Evolutionary conservation across 2,329 filamentous ascomycete species (phyloP).

Genomic region (Rhynchosporium graminicola): DNA sequence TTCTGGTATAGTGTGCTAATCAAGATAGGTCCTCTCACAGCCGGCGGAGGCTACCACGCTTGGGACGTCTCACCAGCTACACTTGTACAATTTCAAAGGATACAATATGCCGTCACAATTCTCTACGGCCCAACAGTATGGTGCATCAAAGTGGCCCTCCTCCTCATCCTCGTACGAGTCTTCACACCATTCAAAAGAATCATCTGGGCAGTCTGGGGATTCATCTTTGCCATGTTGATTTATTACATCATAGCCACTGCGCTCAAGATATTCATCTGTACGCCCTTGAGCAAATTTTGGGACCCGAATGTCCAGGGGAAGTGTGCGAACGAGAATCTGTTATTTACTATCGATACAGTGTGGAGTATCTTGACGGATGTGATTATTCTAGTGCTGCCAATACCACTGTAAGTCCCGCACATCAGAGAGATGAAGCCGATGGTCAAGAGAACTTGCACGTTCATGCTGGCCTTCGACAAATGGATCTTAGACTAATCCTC

Average conservation of each 20-base stretch:
- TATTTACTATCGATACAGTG: background rate
- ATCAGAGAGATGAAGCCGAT: too few species aligned
- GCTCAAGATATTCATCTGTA: background rate
- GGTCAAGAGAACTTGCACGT: too few species aligned
- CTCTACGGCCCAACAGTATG: background rate
- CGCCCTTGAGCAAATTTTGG: background rate
- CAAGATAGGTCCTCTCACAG: background rate
- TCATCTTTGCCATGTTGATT: background rate
- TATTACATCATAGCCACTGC: background rate
- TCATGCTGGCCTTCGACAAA: background rate
- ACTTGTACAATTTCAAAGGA: background rate
- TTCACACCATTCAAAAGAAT: background rate
- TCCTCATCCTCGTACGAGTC: background rate
- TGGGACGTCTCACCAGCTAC: background rate
- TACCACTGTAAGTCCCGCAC: background rate
- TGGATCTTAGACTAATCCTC: background rate
- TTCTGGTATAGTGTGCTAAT: background rate
- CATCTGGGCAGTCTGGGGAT: background rate
- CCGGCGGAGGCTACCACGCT: background rate
- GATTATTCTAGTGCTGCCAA: background rate
- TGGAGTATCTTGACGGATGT: background rate
- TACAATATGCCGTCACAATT: background rate
- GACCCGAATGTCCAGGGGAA: background rate
- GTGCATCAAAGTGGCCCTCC: constrained; percentile 10
- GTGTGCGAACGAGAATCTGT: background rate